Base-by-base conservation (phyloP, 2,329 filamentous ascomycete species). In the Ophiognomonia clavigignenti-juglandacearum region DNA sequence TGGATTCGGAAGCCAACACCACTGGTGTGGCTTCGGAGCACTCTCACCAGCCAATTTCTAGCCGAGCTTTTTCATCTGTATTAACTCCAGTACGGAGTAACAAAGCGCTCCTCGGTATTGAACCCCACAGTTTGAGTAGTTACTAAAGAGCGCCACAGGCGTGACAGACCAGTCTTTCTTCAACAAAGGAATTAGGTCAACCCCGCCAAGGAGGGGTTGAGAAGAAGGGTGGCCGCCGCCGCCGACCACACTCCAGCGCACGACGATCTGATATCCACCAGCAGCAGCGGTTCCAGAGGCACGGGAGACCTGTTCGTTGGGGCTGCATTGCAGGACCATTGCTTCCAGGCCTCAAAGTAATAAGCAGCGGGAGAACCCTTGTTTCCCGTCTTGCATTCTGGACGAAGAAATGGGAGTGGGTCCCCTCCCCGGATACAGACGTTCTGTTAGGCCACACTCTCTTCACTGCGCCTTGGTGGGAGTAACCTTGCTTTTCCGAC, bases 301-400 rank as follows among this genome's bases (percentile, higher is more conserved):
- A n/a, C n/a, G n/a, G n/a, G n/a, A n/a, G n/a, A n/a, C n/a, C n/a
- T n/a, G n/a, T n/a, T n/a, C n/a, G n/a, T n/a, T n/a, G n/a, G n/a
- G n/a, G n/a, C n/a, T n/a, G n/a, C 34, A 38, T 45, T 37, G 45
- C 45, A 48, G 48, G 41, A n/a, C 35, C 40, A 45, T 36, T 51
- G 23, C 24, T n/a, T n/a, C n/a, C n/a, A n/a, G n/a, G n/a, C n/a
- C n/a, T n/a, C n/a, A n/a, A n/a, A n/a, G n/a, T n/a, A n/a, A n/a
- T n/a, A n/a, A n/a, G n/a, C 41, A 41, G 37, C 46, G 42, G 47
- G 47, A 35, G 43, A 39, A 50, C 39, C 50, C 47, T 49, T 52
- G 47, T 47, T 44, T 50, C 43, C 50, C 47, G 47, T 43, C 40
- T 19, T 52, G 47, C 47, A 44, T 32, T 22, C 29, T 43, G 34